Evolutionary conservation across 306 rosid species (phyloP).

Genomic region (Dryas alaskensis): DNA sequence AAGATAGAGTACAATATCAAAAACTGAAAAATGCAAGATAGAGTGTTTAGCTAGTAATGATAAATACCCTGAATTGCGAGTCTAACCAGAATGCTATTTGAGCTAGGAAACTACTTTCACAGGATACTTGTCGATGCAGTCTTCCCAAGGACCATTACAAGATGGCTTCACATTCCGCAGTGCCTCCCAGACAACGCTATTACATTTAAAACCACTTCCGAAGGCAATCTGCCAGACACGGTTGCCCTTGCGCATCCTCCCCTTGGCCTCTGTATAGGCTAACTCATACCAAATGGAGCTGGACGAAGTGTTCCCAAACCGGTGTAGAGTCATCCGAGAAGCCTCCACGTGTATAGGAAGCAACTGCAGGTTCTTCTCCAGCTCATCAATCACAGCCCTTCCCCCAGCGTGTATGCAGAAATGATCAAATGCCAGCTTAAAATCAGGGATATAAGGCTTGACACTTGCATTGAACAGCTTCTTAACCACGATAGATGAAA

Average conservation of each 20-base stretch:
- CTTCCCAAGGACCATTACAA: constrained; percentile 71
- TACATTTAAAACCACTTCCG: constrained; percentile 81
- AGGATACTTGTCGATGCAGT: constrained; percentile 65
- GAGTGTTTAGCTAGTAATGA: constrained; percentile 6
- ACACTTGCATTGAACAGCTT: constrained; percentile 45
- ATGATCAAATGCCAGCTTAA: constrained; percentile 74
- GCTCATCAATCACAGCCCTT: constrained; percentile 78
- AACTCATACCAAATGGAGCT: constrained; percentile 85
- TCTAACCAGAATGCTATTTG: constrained; percentile 19
- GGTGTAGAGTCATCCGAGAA: constrained; percentile 74
- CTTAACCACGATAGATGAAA: constrained; percentile 50
- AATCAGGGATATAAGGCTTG: constrained; percentile 78
- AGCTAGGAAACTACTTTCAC: constrained; percentile 46
- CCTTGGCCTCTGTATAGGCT: constrained; percentile 67
- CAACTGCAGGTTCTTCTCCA: constrained; percentile 73
- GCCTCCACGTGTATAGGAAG: constrained; percentile 70
- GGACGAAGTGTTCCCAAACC: constrained; percentile 79
- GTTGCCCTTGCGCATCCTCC: constrained; percentile 64
- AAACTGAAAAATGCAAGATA: neutral
- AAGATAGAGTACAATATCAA: constrained; percentile 26
- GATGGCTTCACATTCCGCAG: constrained; percentile 59
- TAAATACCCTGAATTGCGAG: constrained; percentile 33
- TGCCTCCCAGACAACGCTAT: constrained; percentile 81
- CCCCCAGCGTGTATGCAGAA: constrained; percentile 83
- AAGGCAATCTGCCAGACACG: constrained; percentile 87